A percentile compares a stretch with the other conserved stretches of the same genome.
Evolutionary conservation across 805 yeast genomes (phyloP).

Genomic region (Yamadazyma tumulicola): DNA sequence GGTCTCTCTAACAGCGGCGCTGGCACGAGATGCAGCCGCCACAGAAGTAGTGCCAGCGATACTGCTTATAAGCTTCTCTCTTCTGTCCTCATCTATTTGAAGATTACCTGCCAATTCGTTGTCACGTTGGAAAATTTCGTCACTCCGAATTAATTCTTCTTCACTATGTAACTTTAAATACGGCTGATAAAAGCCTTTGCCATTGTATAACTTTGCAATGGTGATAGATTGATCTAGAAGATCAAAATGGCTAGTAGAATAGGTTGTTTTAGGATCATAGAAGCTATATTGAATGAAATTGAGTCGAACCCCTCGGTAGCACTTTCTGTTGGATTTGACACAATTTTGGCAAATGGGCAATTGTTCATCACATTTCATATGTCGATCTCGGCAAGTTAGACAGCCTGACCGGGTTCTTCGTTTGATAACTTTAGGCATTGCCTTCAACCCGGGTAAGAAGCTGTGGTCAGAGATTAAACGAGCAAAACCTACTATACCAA

Average conservation of each 20-base stretch:
- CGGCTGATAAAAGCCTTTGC: conserved; percentile 26
- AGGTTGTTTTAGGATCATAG: conserved; percentile 26
- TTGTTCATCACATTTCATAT: conserved; percentile 65
- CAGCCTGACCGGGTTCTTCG: conserved; percentile 50
- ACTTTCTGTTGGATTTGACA: conserved; percentile 45
- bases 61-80: conserved; percentile 7
- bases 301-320: conserved; percentile 45
- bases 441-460: too few species aligned
- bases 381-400: conserved; percentile 59
- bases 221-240: conserved; percentile 44
- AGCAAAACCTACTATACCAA: too few species aligned
- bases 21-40: conserved; percentile 6
- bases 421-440: conserved; percentile 17
- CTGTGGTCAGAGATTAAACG: too few species aligned
- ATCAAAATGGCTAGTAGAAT: conserved; percentile 10
- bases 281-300: conserved; percentile 43
- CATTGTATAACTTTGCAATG: conserved; percentile 39
- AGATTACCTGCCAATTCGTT: conserved; percentile 9
- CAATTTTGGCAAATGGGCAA: conserved; percentile 60
- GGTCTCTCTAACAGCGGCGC: conserved; percentile 5
- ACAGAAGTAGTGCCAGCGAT: conserved; percentile 6
- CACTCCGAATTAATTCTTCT: conserved; percentile 32
- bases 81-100: conserved; percentile 5
- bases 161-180: conserved; percentile 29
- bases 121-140: conserved; percentile 19